These are phyloP conservation scores for Trichoderma koningiopsis DNA, from an alignment of 2,329 filamentous ascomycete species.

Conservation along the genomic window DNA sequence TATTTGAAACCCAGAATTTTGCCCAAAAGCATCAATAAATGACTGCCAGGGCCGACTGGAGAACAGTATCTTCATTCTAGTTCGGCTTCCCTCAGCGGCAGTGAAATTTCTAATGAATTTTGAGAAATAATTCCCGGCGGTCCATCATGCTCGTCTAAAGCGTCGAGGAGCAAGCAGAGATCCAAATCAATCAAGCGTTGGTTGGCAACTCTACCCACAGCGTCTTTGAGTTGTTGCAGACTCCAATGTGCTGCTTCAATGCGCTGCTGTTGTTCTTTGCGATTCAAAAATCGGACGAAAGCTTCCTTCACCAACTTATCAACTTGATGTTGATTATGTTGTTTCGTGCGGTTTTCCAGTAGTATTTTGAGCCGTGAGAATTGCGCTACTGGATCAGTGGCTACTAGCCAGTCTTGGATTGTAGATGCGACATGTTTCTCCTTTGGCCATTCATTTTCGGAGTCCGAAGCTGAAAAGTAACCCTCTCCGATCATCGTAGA, in stretches of 20 bases:
- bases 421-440: not conserved
- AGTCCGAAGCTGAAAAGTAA: not conserved
- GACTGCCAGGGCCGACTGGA: slow-evolving; percentile 10
- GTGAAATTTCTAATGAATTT: not conserved
- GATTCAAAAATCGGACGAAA: not conserved
- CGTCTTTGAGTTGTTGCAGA: not conserved
- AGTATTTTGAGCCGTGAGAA: not conserved
- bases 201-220: not conserved
- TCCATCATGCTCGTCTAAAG: slow-evolving; percentile 15
- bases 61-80: slow-evolving; percentile 4
- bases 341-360: not conserved
- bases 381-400: not conserved
- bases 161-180: slow-evolving; percentile 9
- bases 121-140: not conserved
- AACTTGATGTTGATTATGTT: not conserved
- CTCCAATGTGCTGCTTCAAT: not conserved
- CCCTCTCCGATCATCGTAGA: not conserved
- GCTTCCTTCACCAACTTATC: not conserved
- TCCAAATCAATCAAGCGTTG: slow-evolving; percentile 1
- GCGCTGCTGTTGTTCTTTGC: not conserved
- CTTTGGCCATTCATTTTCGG: not conserved
- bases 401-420: not conserved
- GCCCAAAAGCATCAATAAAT: not conserved
- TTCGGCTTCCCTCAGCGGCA: not conserved
- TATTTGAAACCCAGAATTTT: not conserved